Percentiles rank a stretch among this genome's conserved stretches.
These are phyloP conservation scores for Yarrowia sp. DNA, from an alignment of 805 yeast species.

Conservation along the genomic window DNA sequence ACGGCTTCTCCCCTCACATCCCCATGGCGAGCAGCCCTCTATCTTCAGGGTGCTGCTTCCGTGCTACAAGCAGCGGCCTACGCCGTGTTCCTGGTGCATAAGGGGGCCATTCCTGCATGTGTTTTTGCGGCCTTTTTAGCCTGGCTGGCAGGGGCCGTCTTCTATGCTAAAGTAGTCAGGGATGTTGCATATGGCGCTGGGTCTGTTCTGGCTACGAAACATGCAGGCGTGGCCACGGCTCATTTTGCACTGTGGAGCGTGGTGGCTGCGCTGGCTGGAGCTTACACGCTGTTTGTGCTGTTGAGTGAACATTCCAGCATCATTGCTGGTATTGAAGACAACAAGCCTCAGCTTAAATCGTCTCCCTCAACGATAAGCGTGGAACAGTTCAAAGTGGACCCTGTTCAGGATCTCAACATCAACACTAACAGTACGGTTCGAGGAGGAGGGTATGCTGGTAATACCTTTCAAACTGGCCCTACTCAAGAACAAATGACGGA, in stretches of 20 bases:
- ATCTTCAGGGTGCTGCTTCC: neutral
- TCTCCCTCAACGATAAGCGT: constrained; percentile 3
- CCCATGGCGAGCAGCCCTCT: neutral
- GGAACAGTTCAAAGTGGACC: neutral
- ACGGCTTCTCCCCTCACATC: neutral
- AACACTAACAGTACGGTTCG: neutral
- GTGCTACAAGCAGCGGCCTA: neutral
- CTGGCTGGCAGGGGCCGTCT: neutral
- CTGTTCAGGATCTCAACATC: neutral
- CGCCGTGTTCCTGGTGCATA: neutral
- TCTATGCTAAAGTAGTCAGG: constrained; percentile 5
- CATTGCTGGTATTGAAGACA: neutral
- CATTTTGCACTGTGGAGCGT: constrained; percentile 1
- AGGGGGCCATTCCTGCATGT: neutral
- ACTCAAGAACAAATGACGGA: neutral
- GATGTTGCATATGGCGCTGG: neutral
- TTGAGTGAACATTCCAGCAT: neutral
- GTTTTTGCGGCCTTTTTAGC: neutral
- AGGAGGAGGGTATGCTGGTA: neutral
- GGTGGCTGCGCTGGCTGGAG: neutral
- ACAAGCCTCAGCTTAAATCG: neutral
- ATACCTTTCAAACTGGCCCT: neutral
- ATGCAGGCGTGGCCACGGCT: neutral
- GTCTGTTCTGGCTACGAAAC: neutral
- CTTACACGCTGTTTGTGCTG: neutral